Conservation (phyloP, 2,329 filamentous ascomycete genomes). For the Diaporthe nobilis region DNA sequence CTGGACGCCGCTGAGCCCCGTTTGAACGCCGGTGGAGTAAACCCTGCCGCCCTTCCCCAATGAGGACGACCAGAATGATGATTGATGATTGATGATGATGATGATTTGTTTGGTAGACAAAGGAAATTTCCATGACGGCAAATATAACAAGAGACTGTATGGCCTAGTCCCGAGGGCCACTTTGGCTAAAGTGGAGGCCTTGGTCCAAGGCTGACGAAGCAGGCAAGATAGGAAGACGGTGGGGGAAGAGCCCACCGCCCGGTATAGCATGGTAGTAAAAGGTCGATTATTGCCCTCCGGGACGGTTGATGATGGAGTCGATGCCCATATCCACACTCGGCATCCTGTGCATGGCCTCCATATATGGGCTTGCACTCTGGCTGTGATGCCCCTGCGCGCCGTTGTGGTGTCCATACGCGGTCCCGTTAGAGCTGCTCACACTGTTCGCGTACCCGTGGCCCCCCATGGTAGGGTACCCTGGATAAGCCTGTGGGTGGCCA, state of each 20-base stretch:
- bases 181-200: constrained; percentile 22
- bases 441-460: constrained; percentile 67
- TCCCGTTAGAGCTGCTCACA: constrained; percentile 62
- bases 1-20: constrained; percentile 20
- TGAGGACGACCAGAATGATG: constrained; percentile 1
- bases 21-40: constrained; percentile 18
- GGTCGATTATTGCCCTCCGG: constrained; percentile 45
- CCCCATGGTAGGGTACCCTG: constrained; percentile 48
- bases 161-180: constrained; percentile 8
- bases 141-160: constrained; percentile 21
- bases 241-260: background rate
- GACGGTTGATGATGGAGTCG: constrained; percentile 69
- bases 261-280: background rate
- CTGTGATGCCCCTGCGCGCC: constrained; percentile 49
- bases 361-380: constrained; percentile 62
- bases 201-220: constrained; percentile 5
- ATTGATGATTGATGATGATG: background rate
- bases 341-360: constrained; percentile 62
- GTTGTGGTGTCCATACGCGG: constrained; percentile 49
- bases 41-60: background rate
- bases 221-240: background rate
- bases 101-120: constrained; percentile 28
- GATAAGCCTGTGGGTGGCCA: constrained; percentile 44
- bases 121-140: constrained; percentile 10
- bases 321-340: constrained; percentile 74